phyloP scores from a whole-genome alignment of 352 stramenopile genomes.

The Thalassiosira livingstoniorum region DNA sequence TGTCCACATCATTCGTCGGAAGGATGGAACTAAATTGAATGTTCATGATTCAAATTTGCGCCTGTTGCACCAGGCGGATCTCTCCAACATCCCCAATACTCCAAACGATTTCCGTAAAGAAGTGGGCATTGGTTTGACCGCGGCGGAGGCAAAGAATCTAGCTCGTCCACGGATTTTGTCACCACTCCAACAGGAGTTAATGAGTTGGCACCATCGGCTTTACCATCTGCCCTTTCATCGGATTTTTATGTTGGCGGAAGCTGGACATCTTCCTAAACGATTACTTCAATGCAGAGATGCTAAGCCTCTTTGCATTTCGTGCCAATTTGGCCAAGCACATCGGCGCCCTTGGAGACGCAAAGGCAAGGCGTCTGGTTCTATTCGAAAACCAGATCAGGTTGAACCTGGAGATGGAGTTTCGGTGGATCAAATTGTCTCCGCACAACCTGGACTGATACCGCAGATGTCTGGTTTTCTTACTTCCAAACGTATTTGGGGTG shows the following conservation, averaged over 20 bases:
- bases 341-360: constrained; percentile 56
- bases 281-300: too few species aligned
- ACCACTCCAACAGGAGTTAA: constrained; percentile 34
- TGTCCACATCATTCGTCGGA: too few species aligned
- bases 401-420: constrained; percentile 39
- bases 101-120: constrained; percentile 29
- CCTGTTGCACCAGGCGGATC: constrained; percentile 19
- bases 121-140: constrained; percentile 19
- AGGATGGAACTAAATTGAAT: too few species aligned
- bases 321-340: constrained; percentile 35
- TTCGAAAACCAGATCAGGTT: not conserved
- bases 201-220: constrained; percentile 22
- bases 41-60: constrained; percentile 27
- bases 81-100: constrained; percentile 32
- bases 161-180: constrained; percentile 22
- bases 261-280: too few species aligned
- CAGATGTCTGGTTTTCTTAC: constrained; percentile 41
- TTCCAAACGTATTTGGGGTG: constrained; percentile 23
- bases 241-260: constrained; percentile 2
- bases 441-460: constrained; percentile 47
- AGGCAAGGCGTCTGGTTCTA: not conserved
- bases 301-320: too few species aligned
- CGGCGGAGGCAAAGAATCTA: constrained; percentile 14
- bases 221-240: constrained; percentile 32
- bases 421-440: constrained; percentile 55